These are phyloP conservation scores for Blastobotrys indianensis DNA, from an alignment of 1,139 yeast species.

Conservation along the genomic window DNA sequence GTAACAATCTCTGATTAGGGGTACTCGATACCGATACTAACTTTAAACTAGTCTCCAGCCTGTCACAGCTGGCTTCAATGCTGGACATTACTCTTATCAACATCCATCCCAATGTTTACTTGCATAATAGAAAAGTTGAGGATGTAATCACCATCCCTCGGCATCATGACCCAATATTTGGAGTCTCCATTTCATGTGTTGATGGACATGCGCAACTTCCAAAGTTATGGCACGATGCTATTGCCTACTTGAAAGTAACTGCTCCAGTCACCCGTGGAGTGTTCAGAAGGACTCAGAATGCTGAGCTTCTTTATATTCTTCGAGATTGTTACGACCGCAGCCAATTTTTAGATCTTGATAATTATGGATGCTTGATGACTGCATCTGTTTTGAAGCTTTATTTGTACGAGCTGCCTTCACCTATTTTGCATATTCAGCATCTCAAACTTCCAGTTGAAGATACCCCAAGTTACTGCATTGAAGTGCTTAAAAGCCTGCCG, in stretches of 20 bases:
- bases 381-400: conserved; percentile 36
- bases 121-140: conserved; percentile 41
- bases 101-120: conserved; percentile 68
- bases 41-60: conserved; percentile 38
- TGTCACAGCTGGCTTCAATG: conserved; percentile 60
- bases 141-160: conserved; percentile 32
- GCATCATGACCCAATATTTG: conserved; percentile 34
- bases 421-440: conserved; percentile 29
- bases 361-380: conserved; percentile 35
- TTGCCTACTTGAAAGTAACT: conserved; percentile 22
- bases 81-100: conserved; percentile 73
- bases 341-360: conserved; percentile 34
- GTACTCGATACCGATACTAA: not conserved
- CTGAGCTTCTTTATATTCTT: conserved; percentile 28
- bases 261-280: conserved; percentile 26
- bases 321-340: conserved; percentile 36
- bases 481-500: conserved; percentile 20
- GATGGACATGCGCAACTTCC: conserved; percentile 20
- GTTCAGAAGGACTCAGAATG: conserved; percentile 25
- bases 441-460: conserved; percentile 30
- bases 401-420: conserved; percentile 33
- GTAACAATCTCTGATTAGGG: too few relatives aligned
- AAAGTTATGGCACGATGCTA: conserved; percentile 29
- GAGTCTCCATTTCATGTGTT: conserved; percentile 23
- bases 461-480: conserved; percentile 24